Evolutionary conservation across 2,329 filamentous ascomycete species (phyloP).

Genomic region (Colletotrichum cuscutae): DNA sequence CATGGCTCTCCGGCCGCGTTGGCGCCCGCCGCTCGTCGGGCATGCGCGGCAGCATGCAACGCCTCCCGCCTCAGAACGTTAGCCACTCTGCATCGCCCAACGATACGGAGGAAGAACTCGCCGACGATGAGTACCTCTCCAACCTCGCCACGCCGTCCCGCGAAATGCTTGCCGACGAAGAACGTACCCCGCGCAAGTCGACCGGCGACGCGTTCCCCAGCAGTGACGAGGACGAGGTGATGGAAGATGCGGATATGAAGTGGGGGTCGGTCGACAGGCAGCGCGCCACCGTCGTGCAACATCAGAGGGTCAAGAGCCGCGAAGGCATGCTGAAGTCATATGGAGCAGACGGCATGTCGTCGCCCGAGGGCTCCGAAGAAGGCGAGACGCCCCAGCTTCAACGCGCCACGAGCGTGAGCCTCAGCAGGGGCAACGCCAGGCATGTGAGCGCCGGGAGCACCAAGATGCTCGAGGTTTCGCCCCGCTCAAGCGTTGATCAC

Average conservation of each 20-base stretch:
- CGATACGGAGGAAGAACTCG: conserved; percentile 72
- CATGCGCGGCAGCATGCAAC: conserved; percentile 53
- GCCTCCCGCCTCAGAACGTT: conserved; percentile 40
- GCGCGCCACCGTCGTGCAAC: conserved; percentile 40
- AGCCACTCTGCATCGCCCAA: conserved; percentile 47
- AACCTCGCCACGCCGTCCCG: conserved; percentile 33
- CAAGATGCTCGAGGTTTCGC: conserved; percentile 75
- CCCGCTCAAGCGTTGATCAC: conserved; percentile 62
- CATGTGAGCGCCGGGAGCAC: conserved; percentile 84
- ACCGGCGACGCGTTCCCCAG: conserved; percentile 65
- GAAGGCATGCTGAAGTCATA: conserved; percentile 61
- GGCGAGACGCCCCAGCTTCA: conserved; percentile 56
- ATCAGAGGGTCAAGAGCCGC: conserved; percentile 59
- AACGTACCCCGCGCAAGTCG: conserved; percentile 47
- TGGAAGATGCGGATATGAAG: conserved; percentile 54
- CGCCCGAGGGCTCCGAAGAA: conserved; percentile 42
- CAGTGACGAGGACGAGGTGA: conserved; percentile 66
- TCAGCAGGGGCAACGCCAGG: conserved; percentile 72
- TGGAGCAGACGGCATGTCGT: conserved; percentile 47
- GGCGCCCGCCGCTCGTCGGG: conserved; percentile 59
- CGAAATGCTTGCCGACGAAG: conserved; percentile 36
- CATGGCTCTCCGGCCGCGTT: conserved; percentile 87
- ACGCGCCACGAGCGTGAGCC: conserved; percentile 77
- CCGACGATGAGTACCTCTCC: conserved; percentile 80
- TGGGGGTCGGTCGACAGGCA: conserved; percentile 64